Percentiles rank a stretch among this genome's conserved stretches.
phyloP scores from a whole-genome alignment of 306 rosid species.

The Cicer arietinum region DNA sequence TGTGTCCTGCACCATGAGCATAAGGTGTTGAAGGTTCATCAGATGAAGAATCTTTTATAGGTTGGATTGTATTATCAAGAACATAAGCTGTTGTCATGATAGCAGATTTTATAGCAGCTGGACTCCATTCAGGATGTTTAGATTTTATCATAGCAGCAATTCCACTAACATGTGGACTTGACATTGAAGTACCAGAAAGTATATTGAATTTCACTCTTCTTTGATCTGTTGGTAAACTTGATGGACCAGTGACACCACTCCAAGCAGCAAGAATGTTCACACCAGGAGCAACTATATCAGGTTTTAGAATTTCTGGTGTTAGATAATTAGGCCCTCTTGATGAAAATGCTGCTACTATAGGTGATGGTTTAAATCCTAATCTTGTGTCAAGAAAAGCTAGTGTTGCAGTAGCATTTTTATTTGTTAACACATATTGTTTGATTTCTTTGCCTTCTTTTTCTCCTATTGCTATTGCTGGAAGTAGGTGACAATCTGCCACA shows the following conservation, averaged over 20 bases:
- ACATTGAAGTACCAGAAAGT: slow-evolving; percentile 96
- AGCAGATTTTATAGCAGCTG: slow-evolving; percentile 90
- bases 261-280: slow-evolving; percentile 99
- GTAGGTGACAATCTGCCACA: slow-evolving; percentile 86
- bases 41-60: slow-evolving; percentile 63
- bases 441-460: slow-evolving; percentile 72
- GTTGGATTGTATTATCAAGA: slow-evolving; percentile 73
- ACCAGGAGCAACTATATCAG: slow-evolving; percentile 93
- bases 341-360: slow-evolving; percentile 94
- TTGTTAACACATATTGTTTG: slow-evolving; percentile 63
- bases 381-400: slow-evolving; percentile 70
- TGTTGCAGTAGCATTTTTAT: slow-evolving; percentile 62
- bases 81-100: slow-evolving; percentile 95
- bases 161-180: slow-evolving; percentile 98
- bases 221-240: slow-evolving; percentile 69
- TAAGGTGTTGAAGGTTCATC: slow-evolving; percentile 60
- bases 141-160: slow-evolving; percentile 82
- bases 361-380: slow-evolving; percentile 82
- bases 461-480: slow-evolving; percentile 88
- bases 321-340: slow-evolving; percentile 92
- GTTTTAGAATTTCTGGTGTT: slow-evolving; percentile 77
- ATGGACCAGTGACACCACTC: slow-evolving; percentile 76
- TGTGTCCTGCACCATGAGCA: slow-evolving; percentile 96
- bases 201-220: slow-evolving; percentile 83
- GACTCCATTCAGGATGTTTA: slow-evolving; percentile 89